Evolutionary conservation across 192 early-diverging fungal species (phyloP).

Genomic region (Coemansia sp.): DNA sequence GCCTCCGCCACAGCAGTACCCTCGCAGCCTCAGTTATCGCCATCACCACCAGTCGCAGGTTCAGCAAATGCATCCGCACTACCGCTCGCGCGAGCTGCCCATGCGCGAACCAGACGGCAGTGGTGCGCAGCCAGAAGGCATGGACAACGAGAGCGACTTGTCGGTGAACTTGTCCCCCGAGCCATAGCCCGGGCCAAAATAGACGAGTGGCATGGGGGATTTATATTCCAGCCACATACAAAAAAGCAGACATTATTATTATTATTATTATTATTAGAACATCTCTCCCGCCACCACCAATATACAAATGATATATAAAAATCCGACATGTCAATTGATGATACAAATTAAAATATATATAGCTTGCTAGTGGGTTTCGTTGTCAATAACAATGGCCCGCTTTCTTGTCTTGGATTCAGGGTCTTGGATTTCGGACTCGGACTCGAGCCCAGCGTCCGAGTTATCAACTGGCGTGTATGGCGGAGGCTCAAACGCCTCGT

Average conservation of each 20-base stretch:
- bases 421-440: neutral
- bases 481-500: constrained; percentile 13
- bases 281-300: too few species aligned
- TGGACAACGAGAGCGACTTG: constrained; percentile 43
- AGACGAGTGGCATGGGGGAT: neutral
- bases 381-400: neutral
- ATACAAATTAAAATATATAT: too few species aligned
- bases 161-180: constrained; percentile 41
- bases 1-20: neutral
- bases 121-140: constrained; percentile 1
- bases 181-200: too few species aligned
- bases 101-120: neutral
- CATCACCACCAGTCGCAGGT: neutral
- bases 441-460: neutral
- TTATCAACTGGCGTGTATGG: constrained; percentile 29
- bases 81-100: neutral
- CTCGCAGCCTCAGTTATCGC: neutral
- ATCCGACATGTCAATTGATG: too few species aligned
- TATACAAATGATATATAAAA: too few species aligned
- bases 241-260: neutral
- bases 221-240: constrained; percentile 9
- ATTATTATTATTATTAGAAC: neutral
- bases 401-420: neutral
- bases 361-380: neutral
- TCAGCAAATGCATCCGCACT: neutral